Evolutionary conservation across 768 basidiomycete genomes (phyloP).

Genomic region (Agrocybe praecox): DNA sequence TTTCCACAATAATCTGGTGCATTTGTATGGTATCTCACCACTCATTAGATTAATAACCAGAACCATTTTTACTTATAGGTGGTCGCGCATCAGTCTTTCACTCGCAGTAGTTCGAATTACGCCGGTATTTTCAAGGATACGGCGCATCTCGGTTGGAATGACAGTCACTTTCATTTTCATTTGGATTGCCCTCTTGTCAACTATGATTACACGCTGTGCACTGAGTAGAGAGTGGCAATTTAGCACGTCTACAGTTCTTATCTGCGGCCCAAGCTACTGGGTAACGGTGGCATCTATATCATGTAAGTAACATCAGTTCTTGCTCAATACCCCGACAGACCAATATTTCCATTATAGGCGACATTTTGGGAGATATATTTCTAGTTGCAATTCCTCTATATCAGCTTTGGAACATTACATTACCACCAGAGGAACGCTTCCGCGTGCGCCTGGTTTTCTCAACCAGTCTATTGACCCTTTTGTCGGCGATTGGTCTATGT

Average conservation of each 20-base stretch:
- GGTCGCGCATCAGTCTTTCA: constrained; percentile 9
- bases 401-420: constrained; percentile 4
- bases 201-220: neutral
- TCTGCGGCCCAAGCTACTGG: constrained; percentile 2
- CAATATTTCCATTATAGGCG: neutral
- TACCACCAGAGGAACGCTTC: neutral
- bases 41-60: too few species aligned
- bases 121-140: neutral
- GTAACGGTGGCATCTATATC: neutral
- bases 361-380: neutral
- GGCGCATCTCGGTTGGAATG: neutral
- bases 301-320: neutral
- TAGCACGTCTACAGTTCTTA: neutral
- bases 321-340: neutral
- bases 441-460: constrained; percentile 9
- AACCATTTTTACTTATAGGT: neutral
- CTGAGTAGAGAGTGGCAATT: constrained; percentile 5
- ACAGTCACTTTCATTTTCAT: neutral
- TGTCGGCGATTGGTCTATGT: neutral
- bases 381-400: constrained; percentile 2
- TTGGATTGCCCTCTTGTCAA: neutral
- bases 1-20: constrained; percentile 4
- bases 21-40: neutral
- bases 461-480: constrained; percentile 5
- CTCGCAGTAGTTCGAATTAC: constrained; percentile 6